Evolutionary conservation across 768 basidiomycete genomes (phyloP).

Genomic region (Agrocybe chaxingu): DNA sequence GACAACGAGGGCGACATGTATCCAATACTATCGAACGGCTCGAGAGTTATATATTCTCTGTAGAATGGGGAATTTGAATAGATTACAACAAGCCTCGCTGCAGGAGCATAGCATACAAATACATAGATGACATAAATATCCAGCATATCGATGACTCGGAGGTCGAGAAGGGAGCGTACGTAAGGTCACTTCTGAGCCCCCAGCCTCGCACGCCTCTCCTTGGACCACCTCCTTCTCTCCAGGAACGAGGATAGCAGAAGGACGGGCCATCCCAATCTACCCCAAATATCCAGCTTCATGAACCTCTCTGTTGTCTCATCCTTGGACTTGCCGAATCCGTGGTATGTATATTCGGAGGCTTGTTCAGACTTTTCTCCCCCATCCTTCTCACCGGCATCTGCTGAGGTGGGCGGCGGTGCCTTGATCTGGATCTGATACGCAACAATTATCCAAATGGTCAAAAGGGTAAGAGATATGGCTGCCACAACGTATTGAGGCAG

Average conservation of each 20-base stretch:
- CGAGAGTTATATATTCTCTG: too few relatives aligned
- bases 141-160: too few relatives aligned
- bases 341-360: not conserved
- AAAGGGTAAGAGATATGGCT: conserved; percentile 37
- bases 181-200: not conserved
- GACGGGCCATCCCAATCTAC: conserved; percentile 16
- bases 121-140: too few relatives aligned
- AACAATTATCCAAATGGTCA: conserved; percentile 46
- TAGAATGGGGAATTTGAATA: too few relatives aligned
- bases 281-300: conserved; percentile 13
- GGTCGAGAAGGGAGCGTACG: too few relatives aligned
- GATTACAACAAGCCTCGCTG: too few relatives aligned
- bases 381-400: not conserved
- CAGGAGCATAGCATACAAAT: too few relatives aligned
- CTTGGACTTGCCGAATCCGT: conserved; percentile 1
- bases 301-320: not conserved
- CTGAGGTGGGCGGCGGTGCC: conserved; percentile 5
- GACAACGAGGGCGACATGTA: too few relatives aligned
- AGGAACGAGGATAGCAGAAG: conserved; percentile 14
- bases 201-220: conserved; percentile 4
- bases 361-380: not conserved
- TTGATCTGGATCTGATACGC: conserved; percentile 36
- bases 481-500: conserved; percentile 35
- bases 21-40: too few relatives aligned
- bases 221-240: conserved; percentile 8